Evolutionary conservation across 352 stramenopile species (phyloP), one percentile per base, ranked within the genome.

Genomic region (Pythium volutum): DNA sequence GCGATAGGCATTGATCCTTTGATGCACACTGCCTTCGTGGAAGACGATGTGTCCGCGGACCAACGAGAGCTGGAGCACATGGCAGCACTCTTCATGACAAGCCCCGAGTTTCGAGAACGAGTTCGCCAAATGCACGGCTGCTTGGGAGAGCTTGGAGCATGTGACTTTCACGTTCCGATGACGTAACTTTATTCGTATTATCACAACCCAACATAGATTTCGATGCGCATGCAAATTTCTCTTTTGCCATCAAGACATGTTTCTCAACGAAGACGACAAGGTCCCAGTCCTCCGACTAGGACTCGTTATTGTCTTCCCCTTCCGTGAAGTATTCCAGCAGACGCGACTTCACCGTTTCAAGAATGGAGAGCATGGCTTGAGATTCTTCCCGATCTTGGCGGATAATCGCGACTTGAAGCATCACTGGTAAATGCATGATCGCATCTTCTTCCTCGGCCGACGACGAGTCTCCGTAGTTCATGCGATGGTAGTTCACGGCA

Each of bases 371-470:
- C 83, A 95, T 92, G n/a, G 79, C 80, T 16, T 59, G 72, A 11
- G 70, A 75, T 60, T 95, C 85, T 29, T 95, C 85, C 29, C 76
- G 39, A 42, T 93, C 83, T 59, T 79, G 70, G 18, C 85, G 80
- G 54, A 95, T 68, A 6, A 89, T 59, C 2, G 84, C 74, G 23
- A 95, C 81, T 62, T 92, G 85, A 12, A 95, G 73, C 85, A 95
- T 95, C 18, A 95, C 85, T 0, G 85, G 85, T n/a, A 95, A 66
- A 45, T 95, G 85, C 85, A 95, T 95, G 66, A 95, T 93, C 39
- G 85, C 85, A 64, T 95, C 85, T 73, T 95, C 85, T 70, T 95
- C 85, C 52, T 92, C 85, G 1, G 85, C 85, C 4, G 83, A 84
- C 41, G 62, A 52, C n/a, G 68, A 67, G 43, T 95, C 85, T 23